Conservation (phyloP, 345 rosid genomes). For the Kandelia obovata region DNA sequence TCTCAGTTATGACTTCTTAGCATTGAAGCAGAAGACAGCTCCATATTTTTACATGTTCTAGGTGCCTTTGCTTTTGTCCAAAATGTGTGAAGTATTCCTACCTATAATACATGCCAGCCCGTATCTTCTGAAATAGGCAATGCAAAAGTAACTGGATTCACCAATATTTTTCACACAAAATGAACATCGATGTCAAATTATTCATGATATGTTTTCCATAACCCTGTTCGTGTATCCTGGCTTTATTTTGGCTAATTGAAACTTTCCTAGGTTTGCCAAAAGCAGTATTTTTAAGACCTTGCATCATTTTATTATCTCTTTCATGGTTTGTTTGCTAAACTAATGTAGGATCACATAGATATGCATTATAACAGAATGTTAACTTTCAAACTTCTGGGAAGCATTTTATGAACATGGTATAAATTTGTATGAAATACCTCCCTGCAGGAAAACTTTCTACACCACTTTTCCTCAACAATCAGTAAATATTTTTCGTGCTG, state of each 20-base stretch:
- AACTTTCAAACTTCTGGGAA: not conserved
- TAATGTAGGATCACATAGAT: not conserved
- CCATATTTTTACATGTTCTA: not conserved
- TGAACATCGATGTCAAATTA: not conserved
- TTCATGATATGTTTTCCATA: not conserved
- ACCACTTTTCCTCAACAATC: too few species aligned
- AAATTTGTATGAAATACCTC: too few species aligned
- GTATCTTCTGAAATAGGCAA: not conserved
- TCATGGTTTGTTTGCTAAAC: not conserved
- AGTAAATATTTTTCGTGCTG: too few species aligned
- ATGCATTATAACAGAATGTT: not conserved
- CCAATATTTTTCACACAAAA: not conserved
- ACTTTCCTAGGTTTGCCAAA: constrained; percentile 1
- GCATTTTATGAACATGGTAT: not conserved
- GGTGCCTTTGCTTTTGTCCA: constrained; percentile 1
- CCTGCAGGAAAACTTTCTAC: too few species aligned
- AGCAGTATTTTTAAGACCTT: not conserved
- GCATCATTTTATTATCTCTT: not conserved
- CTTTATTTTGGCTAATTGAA: not conserved
- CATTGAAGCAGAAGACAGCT: constrained; percentile 5
- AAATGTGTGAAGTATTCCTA: constrained; percentile 6
- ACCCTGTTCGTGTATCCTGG: not conserved
- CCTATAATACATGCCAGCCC: not conserved
- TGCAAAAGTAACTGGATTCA: not conserved
- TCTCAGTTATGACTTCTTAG: constrained; percentile 2